Conservation (phyloP, 805 yeast species). For the Metschnikowia reukaufii region DNA sequence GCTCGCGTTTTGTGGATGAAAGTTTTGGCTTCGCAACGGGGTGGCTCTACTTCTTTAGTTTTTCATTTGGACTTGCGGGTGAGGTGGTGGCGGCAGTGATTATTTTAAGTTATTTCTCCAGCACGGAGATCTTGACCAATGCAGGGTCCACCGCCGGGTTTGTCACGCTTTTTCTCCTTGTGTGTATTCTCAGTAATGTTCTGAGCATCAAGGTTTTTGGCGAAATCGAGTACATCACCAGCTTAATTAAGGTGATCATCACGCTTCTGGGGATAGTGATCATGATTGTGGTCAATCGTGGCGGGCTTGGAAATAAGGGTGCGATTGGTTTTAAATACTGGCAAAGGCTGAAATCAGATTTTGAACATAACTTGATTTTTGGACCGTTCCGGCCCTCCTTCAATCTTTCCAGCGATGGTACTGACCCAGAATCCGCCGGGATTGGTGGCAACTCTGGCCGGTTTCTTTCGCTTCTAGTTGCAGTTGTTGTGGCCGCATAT, state of each 20-base stretch:
- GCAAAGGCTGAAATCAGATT: slow-evolving; percentile 53
- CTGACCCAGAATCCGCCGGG: slow-evolving; percentile 50
- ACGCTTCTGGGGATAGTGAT: slow-evolving; percentile 55
- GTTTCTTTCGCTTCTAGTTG: slow-evolving; percentile 58
- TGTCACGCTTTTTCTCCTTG: slow-evolving; percentile 55
- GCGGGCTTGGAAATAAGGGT: slow-evolving; percentile 43
- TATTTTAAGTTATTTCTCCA: slow-evolving; percentile 66
- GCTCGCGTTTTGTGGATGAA: slow-evolving; percentile 74
- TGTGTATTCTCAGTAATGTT: slow-evolving; percentile 54
- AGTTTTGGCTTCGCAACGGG: slow-evolving; percentile 77
- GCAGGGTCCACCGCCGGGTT: slow-evolving; percentile 54
- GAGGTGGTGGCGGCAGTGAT: slow-evolving; percentile 81
- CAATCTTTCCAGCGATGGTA: slow-evolving; percentile 61
- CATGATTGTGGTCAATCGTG: slow-evolving; percentile 65
- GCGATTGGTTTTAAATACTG: slow-evolving; percentile 70
- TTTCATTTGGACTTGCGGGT: slow-evolving; percentile 70
- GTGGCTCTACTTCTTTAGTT: slow-evolving; percentile 71
- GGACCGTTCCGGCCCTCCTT: slow-evolving; percentile 77
- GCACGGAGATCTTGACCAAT: slow-evolving; percentile 49
- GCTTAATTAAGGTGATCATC: slow-evolving; percentile 55
- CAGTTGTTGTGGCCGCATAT: slow-evolving; percentile 64
- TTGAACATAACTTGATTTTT: slow-evolving; percentile 49
- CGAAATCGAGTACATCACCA: slow-evolving; percentile 65
- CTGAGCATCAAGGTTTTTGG: slow-evolving; percentile 73
- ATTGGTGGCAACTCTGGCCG: slow-evolving; percentile 62